A percentile compares a stretch with the other conserved stretches of the same genome.
phyloP scores from a whole-genome alignment of 805 yeast genomes.

The Yamadazyma phyllophila region DNA sequence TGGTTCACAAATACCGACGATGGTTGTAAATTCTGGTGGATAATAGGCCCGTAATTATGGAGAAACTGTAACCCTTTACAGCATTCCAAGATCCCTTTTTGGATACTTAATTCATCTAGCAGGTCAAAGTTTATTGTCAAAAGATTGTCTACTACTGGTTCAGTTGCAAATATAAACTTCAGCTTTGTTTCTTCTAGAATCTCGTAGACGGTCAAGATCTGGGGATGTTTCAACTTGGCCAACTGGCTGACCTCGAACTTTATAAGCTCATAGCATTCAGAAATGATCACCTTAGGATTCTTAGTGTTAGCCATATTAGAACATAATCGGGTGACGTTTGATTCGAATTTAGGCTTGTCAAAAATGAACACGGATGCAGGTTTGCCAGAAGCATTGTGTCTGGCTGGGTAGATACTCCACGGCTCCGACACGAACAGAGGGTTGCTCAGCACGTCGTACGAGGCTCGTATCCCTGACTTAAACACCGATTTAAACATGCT shows the following conservation, averaged over 20 bases:
- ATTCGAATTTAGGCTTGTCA: constrained; percentile 74
- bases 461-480: constrained; percentile 59
- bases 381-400: constrained; percentile 57
- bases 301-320: constrained; percentile 30
- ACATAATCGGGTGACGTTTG: constrained; percentile 42
- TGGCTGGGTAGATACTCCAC: constrained; percentile 87
- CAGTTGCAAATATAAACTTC: constrained; percentile 80
- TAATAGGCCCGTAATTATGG: constrained; percentile 70
- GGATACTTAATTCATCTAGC: constrained; percentile 71
- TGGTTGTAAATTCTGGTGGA: constrained; percentile 80
- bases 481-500: constrained; percentile 53
- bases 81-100: constrained; percentile 79
- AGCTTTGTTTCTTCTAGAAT: constrained; percentile 84
- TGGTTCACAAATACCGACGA: constrained; percentile 71
- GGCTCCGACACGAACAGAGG: constrained; percentile 74
- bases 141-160: constrained; percentile 62
- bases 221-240: constrained; percentile 86
- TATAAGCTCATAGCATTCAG: constrained; percentile 64
- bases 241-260: constrained; percentile 67
- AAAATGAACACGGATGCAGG: constrained; percentile 81
- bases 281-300: constrained; percentile 49
- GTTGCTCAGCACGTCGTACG: constrained; percentile 66
- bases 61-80: constrained; percentile 78
- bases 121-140: constrained; percentile 29
- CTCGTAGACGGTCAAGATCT: constrained; percentile 77